A percentile compares a stretch with the other conserved stretches of the same genome.
Evolutionary conservation across 1,284 basidiomycete species (phyloP).

Genomic region (Uromyces viciae-fabae): DNA sequence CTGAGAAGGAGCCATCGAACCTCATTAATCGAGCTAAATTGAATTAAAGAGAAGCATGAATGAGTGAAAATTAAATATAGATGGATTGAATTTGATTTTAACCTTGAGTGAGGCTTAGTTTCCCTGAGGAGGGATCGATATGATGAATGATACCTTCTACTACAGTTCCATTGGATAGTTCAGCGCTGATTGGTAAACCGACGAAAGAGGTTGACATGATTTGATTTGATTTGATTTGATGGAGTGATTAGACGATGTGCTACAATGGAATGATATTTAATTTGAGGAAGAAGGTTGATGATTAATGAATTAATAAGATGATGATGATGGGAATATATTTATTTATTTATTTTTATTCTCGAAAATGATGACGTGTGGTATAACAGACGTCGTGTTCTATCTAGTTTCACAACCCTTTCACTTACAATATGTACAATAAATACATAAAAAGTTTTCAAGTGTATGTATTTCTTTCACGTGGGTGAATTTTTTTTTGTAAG

Average conservation of each 20-base stretch:
- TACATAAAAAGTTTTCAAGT: no score
- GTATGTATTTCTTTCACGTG: no score
- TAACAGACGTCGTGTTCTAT: no score
- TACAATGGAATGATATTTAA: no score
- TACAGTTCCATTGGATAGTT: slow-evolving; percentile 36
- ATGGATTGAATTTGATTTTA: not conserved
- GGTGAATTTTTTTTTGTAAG: no score
- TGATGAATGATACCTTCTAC: slow-evolving; percentile 28
- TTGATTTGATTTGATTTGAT: not conserved
- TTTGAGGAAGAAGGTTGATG: no score
- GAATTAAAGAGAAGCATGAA: not conserved
- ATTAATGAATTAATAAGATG: no score
- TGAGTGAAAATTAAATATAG: not conserved
- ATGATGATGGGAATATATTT: no score
- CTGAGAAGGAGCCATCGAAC: slow-evolving; percentile 29
- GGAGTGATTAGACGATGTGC: not conserved
- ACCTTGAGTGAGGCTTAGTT: slow-evolving; percentile 33
- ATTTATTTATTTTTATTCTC: no score
- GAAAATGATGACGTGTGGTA: no score
- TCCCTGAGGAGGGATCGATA: slow-evolving; percentile 31
- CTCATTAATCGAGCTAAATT: slow-evolving; percentile 1
- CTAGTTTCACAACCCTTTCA: no score
- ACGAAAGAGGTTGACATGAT: slow-evolving; percentile 30
- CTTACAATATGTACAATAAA: no score
- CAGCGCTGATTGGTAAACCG: slow-evolving; percentile 35